Evolutionary conservation across 257 asterid species (phyloP), one percentile per base, ranked within the genome.

Genomic region (Nemophila menziesii): DNA sequence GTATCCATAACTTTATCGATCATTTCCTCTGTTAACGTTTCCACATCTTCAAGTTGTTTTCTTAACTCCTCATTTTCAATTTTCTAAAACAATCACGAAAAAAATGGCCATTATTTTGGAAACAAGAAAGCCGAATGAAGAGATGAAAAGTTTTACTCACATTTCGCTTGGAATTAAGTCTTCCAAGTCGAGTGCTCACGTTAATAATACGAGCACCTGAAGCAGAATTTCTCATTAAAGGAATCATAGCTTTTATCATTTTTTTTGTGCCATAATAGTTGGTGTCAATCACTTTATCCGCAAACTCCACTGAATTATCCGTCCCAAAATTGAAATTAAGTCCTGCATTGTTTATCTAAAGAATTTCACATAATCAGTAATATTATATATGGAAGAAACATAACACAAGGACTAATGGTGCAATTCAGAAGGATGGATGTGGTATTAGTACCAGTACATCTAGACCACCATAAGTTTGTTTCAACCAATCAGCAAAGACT

Each of bases 321-420:
- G 79, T 42, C 51, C 80, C 83, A 9, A 59, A 20, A 57, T 78
- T 81, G 72, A 70, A 74, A 57, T 81, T 80, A 29, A 80, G 84
- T 56, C 93, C 93, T 34, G 93, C 93, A 60, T 72, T 80, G 58
- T 77, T 80, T 22, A 81, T 66, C 93, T 80, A 50, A n/a, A 68
- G 50, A 49, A 23, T 29, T 29, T 29, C 33, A 24, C 9, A 24
- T 4, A 24, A 24, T 24, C 9, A 9, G 9, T 24, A 24, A 24
- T 9, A 24, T 4, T 24, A 24, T 9, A 4, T 9, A 4, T 9
- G 33, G 33, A 24, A 24, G 9, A 9, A 24, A 4, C 6, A 24
- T 24, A 9, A 24, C 9, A 9, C 33, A 4, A 24, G n/a, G n/a
- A n/a, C n/a, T n/a, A n/a, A n/a, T n/a, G n/a, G n/a, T n/a, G n/a